These are phyloP conservation scores for Podospora anserina DNA, from an alignment of 495 filamentous ascomycete species.

Conservation along the genomic window DNA sequence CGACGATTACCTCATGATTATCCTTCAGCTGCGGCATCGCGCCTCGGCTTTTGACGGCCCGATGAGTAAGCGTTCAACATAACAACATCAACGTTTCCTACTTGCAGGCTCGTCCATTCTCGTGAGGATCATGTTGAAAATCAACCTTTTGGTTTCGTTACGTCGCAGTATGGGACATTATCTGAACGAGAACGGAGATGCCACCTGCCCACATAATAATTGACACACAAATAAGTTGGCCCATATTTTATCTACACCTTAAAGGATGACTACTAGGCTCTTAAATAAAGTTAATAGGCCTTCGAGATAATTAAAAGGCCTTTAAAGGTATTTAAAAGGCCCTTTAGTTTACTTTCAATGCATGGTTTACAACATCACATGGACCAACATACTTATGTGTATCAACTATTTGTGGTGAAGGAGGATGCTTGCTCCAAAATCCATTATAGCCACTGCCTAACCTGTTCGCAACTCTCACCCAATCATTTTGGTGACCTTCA, in stretches of 20 bases:
- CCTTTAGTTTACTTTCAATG: no score
- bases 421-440: no score
- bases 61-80: slow-evolving; percentile 10
- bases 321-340: no score
- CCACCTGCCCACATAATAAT: no score
- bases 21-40: background rate
- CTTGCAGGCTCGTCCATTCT: background rate
- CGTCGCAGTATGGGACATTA: background rate
- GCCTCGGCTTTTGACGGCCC: background rate
- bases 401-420: no score
- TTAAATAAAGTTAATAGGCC: no score
- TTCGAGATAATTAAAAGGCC: no score
- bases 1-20: slow-evolving; percentile 19
- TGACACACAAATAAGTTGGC: no score
- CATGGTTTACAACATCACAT: no score
- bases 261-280: no score
- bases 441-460: background rate
- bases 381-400: no score
- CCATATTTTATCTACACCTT: no score
- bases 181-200: background rate
- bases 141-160: background rate
- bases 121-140: background rate
- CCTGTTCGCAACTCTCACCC: background rate
- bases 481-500: background rate
- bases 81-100: background rate